Percentiles rank a stretch among this genome's conserved stretches.
These are phyloP conservation scores for Jaapia argillacea DNA, from an alignment of 768 basidiomycete genomes.

Conservation along the genomic window DNA sequence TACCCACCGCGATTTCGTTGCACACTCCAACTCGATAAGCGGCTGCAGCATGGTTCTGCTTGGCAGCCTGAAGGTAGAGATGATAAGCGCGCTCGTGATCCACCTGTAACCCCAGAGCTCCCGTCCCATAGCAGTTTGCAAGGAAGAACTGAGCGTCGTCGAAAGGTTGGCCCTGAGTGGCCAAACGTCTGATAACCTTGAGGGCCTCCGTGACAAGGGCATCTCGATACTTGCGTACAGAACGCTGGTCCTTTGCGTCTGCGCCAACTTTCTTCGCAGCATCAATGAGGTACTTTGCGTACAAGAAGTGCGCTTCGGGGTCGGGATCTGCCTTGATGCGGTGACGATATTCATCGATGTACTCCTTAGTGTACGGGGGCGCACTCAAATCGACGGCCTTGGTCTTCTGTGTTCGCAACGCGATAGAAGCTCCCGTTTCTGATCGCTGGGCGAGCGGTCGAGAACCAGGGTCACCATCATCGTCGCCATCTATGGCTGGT, in stretches of 20 bases:
- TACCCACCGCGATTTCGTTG: conserved; percentile 97
- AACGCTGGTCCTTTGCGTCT: conserved; percentile 64
- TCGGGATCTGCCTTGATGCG: conserved; percentile 97
- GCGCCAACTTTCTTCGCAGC: conserved; percentile 88
- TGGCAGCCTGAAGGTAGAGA: conserved; percentile 92
- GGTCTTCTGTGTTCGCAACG: conserved; percentile 50
- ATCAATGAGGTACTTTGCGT: conserved; percentile 98
- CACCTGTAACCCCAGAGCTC: conserved; percentile 88
- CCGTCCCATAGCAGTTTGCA: conserved; percentile 94
- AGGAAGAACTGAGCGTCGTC: conserved; percentile 98
- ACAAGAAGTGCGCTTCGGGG: conserved; percentile 94
- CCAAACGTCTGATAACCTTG: conserved; percentile 86
- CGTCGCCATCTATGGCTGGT: neutral
- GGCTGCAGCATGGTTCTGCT: conserved; percentile 92
- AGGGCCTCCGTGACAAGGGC: conserved; percentile 78
- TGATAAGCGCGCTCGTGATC: conserved; percentile 98
- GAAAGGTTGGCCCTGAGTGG: conserved; percentile 86
- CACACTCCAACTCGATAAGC: conserved; percentile 97
- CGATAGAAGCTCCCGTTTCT: conserved; percentile 45
- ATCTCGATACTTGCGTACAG: conserved; percentile 88
- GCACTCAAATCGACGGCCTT: conserved; percentile 77
- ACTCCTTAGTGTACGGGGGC: conserved; percentile 89
- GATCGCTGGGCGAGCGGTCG: conserved; percentile 49
- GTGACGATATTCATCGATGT: conserved; percentile 95
- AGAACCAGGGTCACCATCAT: conserved; percentile 28